Evolutionary conservation across 495 filamentous ascomycete genomes (phyloP), one percentile per base, ranked within the genome.

Genomic region (Talaromyces trachyspermus): DNA sequence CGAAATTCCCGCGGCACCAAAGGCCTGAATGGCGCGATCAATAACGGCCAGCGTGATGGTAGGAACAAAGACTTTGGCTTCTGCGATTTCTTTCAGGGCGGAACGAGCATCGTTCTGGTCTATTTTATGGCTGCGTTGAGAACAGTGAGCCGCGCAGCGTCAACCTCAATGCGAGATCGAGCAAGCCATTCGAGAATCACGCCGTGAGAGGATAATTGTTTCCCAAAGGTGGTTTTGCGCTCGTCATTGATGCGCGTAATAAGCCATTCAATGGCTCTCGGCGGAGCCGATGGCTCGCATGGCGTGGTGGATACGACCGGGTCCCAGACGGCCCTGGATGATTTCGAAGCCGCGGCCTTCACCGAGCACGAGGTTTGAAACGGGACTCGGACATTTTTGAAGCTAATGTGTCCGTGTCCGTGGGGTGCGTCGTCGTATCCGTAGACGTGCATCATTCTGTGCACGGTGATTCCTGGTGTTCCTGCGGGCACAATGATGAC

Each of bases 261-360:
- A 72, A 95, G 80, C 85, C 88, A 92, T 37, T 92, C 85, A 8
- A 95, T 74, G 2, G 89, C 89, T 70, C 66, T 95, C 89, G 27
- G 89, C 84, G 22, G 85, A 83, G 35, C 89, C 89, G 64, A 95
- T 88, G 18, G 83, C 79, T 50, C 90, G 85, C 89, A 95, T 95
- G 44, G 85, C 86, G 68, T 95, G 90, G 69, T 95, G 90, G 61
- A 95, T 95, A 30, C 90, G 84, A 10, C 90, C 89, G 15, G 90
- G 89, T 4, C 89, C 89, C 23, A 95, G 79, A 36, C 89, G 84
- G 26, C 90, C 89, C 62, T 95, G 89, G 63, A 95, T 95, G 59
- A 95, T 95, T 63, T 95, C 90, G 65, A 95, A 95, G n/a, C 89
- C 90, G 38, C 89, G 81, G 48, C 89, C 88, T 61, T 88, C 85